These are phyloP conservation scores for Puccinia novopanici DNA, from an alignment of 1,284 basidiomycete species.

Conservation along the genomic window DNA sequence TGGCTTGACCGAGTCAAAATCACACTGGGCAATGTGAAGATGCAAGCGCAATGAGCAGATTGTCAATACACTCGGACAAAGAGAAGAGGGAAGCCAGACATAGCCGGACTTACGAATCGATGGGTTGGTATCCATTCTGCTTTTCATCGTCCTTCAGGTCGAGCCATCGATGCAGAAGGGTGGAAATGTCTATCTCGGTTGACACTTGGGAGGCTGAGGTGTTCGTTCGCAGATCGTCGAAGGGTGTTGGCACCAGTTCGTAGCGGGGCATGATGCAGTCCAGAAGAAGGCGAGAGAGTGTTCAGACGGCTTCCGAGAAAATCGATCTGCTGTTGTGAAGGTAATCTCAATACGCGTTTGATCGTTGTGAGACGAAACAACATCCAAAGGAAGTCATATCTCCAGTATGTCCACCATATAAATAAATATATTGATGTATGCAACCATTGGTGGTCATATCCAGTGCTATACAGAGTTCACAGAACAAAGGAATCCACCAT, in stretches of 20 bases:
- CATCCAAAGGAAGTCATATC: too few species aligned
- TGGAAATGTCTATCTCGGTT: constrained; percentile 64
- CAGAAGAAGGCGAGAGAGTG: neutral
- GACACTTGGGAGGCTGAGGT: constrained; percentile 70
- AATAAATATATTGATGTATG: too few species aligned
- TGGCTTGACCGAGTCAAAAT: constrained; percentile 67
- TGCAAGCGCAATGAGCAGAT: neutral
- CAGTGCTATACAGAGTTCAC: too few species aligned
- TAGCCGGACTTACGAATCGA: constrained; percentile 14
- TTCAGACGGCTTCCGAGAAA: too few species aligned
- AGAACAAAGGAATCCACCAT: too few species aligned
- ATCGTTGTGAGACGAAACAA: too few species aligned
- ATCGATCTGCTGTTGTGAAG: too few species aligned
- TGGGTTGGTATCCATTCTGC: neutral
- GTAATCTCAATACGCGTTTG: too few species aligned
- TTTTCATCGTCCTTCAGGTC: neutral
- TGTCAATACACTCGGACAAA: too few species aligned
- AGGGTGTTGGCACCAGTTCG: constrained; percentile 36
- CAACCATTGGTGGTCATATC: too few species aligned
- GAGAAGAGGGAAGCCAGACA: neutral
- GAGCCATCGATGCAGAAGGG: constrained; percentile 6
- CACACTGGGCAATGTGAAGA: constrained; percentile 17
- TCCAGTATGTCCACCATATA: too few species aligned
- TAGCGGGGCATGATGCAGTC: constrained; percentile 21
- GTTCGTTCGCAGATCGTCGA: constrained; percentile 66